A percentile compares a stretch with the other conserved stretches of the same genome.
These are phyloP conservation scores for Fagus crenata DNA, from an alignment of 306 rosid genomes.

Conservation along the genomic window DNA sequence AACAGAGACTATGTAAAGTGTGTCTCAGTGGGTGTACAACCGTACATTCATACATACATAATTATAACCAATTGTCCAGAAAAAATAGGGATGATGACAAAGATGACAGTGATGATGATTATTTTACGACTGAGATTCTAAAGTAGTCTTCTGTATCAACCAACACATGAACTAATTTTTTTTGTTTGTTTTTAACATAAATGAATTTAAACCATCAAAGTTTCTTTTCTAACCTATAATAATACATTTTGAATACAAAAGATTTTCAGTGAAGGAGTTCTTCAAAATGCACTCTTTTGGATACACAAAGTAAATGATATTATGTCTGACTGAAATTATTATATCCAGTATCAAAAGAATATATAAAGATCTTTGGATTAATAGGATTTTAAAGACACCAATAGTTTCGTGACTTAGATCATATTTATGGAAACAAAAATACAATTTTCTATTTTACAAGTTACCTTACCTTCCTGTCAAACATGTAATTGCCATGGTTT, in stretches of 20 bases:
- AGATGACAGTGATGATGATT: neutral
- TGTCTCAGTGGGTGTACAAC: no score
- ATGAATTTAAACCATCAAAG: neutral
- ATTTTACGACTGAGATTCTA: neutral
- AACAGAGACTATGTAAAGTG: neutral
- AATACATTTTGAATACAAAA: neutral
- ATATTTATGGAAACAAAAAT: neutral
- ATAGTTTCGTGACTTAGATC: neutral
- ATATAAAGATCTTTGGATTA: neutral
- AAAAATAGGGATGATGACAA: neutral
- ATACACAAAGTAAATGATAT: neutral
- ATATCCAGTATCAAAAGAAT: neutral
- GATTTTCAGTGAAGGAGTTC: neutral
- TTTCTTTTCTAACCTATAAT: no score
- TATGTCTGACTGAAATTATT: neutral
- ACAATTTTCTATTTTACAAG: neutral
- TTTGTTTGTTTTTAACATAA: neutral
- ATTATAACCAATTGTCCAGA: neutral
- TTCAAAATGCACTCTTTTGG: neutral
- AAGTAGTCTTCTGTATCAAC: neutral
- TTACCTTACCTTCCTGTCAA: conserved; percentile 74
- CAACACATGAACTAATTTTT: neutral
- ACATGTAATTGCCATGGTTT: conserved; percentile 75
- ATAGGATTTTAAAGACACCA: neutral
- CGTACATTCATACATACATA: neutral